A percentile compares a stretch with the other conserved stretches of the same genome.
Evolutionary conservation across 2,329 filamentous ascomycete species (phyloP).

Genomic region (Colletotrichum liriopes): DNA sequence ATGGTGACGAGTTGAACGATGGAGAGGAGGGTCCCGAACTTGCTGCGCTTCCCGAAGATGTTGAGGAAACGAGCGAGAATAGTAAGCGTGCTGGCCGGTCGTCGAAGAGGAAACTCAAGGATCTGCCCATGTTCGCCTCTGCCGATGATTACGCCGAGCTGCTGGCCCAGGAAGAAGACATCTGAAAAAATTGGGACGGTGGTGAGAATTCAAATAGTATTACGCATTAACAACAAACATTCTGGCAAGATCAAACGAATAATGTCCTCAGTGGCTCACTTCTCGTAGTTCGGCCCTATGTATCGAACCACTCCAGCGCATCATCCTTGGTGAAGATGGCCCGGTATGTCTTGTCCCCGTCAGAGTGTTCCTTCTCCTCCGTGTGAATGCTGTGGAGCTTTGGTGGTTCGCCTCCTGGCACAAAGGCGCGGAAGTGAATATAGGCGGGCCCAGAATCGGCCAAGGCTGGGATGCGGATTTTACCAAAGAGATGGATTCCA

Average conservation of each 20-base stretch:
- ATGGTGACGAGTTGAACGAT: slow-evolving; percentile 60
- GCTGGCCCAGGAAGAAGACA: slow-evolving; percentile 79
- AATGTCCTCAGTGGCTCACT: background rate
- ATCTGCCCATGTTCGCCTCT: slow-evolving; percentile 92
- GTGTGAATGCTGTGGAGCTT: slow-evolving; percentile 65
- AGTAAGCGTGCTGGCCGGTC: slow-evolving; percentile 63
- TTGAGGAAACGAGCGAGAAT: slow-evolving; percentile 53
- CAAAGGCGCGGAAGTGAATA: slow-evolving; percentile 65
- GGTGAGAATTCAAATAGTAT: background rate
- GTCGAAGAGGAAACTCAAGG: slow-evolving; percentile 89
- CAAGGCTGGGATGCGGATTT: slow-evolving; percentile 62
- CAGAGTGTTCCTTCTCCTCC: slow-evolving; percentile 60
- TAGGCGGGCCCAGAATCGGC: slow-evolving; percentile 56
- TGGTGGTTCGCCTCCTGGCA: slow-evolving; percentile 52
- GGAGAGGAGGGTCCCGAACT: slow-evolving; percentile 34
- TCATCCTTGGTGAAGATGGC: slow-evolving; percentile 65
- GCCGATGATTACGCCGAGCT: slow-evolving; percentile 94
- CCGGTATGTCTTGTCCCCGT: slow-evolving; percentile 60
- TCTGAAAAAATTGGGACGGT: background rate
- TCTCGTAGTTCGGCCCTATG: slow-evolving; percentile 46
- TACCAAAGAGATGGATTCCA: slow-evolving; percentile 65
- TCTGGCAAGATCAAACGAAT: background rate
- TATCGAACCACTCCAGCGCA: slow-evolving; percentile 68
- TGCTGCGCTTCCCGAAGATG: background rate
- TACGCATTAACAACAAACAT: background rate